Base-by-base conservation (phyloP, 148 eudicot species). In the Linanthus parryae region DNA sequence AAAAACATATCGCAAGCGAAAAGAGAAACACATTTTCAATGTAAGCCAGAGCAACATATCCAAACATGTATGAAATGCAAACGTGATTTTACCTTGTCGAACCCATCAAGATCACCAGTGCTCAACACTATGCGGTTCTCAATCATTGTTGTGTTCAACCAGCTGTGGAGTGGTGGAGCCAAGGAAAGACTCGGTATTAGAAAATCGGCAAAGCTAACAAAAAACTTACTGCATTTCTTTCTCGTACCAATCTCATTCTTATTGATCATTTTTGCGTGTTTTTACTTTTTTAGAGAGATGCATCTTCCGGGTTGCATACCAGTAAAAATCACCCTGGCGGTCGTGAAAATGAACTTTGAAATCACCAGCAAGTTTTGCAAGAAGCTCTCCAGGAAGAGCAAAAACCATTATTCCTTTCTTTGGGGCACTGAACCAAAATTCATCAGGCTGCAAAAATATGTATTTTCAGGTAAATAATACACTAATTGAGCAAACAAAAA, bases 341-440 rank as follows among this genome's bases (percentile, higher is more conserved):
- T 89, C 95, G 64, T 89, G 95, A 78, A 89, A 89, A 50, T 75
- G 81, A 46, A 89, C 75, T 72, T 85, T 89, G 62, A 89, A 89
- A 61, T 89, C 97, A 11, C 97, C 97, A 37, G 76, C 65, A 50
- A 89, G 52, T 61, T 89, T 88, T 20, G 97, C 64, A 38, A 89
- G 73, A 53, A 95, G 97, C 74, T 85, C 97, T 44, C 97, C 97
- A 34, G 95, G 97, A 45, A 89, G 63, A 30, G 95, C 97, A 72
- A 89, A 89, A 49, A 89, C 95, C 87, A 82, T 75, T 44, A 85
- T 70, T 49, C 97, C 97, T 66, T 80, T 89, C 75, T 74, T 85
- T 28, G 97, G 95, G 54, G 97, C 91, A 72, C 67, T 78, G 72
- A 89, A 89, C 97, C 97, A 89, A 73, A 75, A 82, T 51, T 80